Evolutionary conservation across 1,139 yeast species (phyloP), one percentile per base, ranked within the genome.

Genomic region (Debaryomyces psychrophilus): DNA sequence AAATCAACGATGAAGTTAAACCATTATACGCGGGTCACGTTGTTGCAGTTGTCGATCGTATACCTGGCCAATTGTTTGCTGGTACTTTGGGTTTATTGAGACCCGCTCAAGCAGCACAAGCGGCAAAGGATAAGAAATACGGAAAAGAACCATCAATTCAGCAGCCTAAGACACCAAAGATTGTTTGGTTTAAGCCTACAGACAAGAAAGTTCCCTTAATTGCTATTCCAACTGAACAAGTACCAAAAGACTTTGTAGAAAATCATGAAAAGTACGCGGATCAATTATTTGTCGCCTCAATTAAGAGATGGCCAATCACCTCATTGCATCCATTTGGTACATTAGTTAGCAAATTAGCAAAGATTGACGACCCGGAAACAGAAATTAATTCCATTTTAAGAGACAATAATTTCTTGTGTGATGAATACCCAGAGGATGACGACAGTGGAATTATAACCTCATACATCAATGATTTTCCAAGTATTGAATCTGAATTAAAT

Each of bases 291-390:
- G 95, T 93, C 51, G 98, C 98, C 0, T 87, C 96, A 3, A 93
- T 93, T 59, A 93, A 93, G 65, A 85, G 99, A 68, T 93, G 99
- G 99, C 99, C 99, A 64, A 93, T 93, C 67, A 93, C 99, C 15
- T 92, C 98, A 0, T 79, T 93, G 64, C 99, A 93, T 72, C 99
- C 99, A 3, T 93, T 93, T 61, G 99, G 99, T 58, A 92, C 97
- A 26, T 74, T 93, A 51, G 87, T 92, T 28, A 89, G 92, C 45
- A 90, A 87, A 58, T 74, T 93, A 54, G 99, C 99, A 27, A 79
- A 81, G 41, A 83, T 88, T 58, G 90, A 85, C 54, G 93, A 87
- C 53, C 79, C 85, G 5, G 73, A 78, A 28, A 88, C 93, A 43
- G 97, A 90, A 64, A 82, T 90, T 54, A 95, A 87, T 64, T 90